Percentiles rank a stretch among this genome's conserved stretches.
phyloP scores from a whole-genome alignment of 2,329 filamentous ascomycete genomes.

The Fusarium denticulatum region DNA sequence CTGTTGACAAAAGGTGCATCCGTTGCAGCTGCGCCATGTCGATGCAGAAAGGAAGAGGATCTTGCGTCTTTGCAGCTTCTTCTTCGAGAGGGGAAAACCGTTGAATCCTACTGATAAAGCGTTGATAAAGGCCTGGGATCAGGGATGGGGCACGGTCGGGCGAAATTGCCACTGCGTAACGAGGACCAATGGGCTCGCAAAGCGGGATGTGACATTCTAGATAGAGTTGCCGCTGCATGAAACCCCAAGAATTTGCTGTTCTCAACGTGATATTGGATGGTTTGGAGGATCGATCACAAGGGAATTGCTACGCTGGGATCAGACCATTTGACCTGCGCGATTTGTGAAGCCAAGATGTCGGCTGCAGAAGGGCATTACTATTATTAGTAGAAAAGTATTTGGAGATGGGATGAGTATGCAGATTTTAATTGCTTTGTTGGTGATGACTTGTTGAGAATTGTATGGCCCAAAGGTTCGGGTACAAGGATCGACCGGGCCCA shows the following conservation, averaged over 20 bases:
- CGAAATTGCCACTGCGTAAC: not conserved
- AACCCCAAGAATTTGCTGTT: not conserved
- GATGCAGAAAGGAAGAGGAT: not conserved
- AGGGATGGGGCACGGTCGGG: not conserved
- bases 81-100: not conserved
- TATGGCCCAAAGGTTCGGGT: not conserved
- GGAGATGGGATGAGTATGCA: not conserved
- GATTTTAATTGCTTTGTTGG: not conserved
- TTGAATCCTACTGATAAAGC: not conserved
- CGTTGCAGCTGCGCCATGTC: constrained; percentile 4
- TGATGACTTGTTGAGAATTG: not conserved
- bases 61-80: constrained; percentile 1
- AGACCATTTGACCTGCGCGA: constrained; percentile 5
- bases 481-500: constrained; percentile 15
- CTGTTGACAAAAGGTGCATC: not conserved
- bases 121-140: not conserved
- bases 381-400: constrained; percentile 17
- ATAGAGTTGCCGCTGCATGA: constrained; percentile 25
- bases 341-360: constrained; percentile 5
- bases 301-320: not conserved
- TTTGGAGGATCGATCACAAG: not conserved
- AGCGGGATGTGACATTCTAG: constrained; percentile 18
- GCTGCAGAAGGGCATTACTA: not conserved
- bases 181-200: not conserved
- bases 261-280: not conserved